Conservation (phyloP, 352 stramenopile species). For the Pythium aquatile region DNA sequence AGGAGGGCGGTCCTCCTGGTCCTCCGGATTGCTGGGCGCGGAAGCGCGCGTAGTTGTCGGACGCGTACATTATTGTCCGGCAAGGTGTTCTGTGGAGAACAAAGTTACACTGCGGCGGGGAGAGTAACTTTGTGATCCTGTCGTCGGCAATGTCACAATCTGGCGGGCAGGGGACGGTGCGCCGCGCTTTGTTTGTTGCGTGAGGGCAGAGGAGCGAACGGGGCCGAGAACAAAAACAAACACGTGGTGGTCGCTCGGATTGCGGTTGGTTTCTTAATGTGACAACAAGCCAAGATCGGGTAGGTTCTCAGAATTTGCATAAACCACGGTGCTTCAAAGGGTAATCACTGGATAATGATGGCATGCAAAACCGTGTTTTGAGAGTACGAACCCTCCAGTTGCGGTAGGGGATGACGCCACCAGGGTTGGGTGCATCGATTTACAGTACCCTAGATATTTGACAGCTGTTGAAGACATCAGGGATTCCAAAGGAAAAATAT, state of each 20-base stretch:
- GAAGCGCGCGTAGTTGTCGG: slow-evolving; percentile 10
- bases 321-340: too few species aligned
- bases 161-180: not conserved
- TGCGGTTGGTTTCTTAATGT: not conserved
- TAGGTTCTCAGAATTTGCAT: too few species aligned
- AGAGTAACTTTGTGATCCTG: slow-evolving; percentile 3
- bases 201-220: not conserved
- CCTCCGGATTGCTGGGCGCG: not conserved
- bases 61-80: slow-evolving; percentile 1
- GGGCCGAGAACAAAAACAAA: not conserved
- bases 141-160: not conserved
- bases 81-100: not conserved
- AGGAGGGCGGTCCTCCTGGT: not conserved
- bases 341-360: too few species aligned
- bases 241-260: not conserved
- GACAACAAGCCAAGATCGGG: not conserved
- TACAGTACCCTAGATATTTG: not conserved
- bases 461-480: slow-evolving; percentile 3
- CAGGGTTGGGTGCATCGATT: not conserved
- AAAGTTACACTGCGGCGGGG: not conserved
- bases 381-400: too few species aligned
- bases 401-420: not conserved
- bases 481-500: slow-evolving; percentile 3
- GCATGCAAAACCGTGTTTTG: too few species aligned
- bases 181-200: not conserved